Evolutionary conservation across 2,329 filamentous ascomycete species (phyloP), one percentile per base, ranked within the genome.

Genomic region (Ophiostoma ips): DNA sequence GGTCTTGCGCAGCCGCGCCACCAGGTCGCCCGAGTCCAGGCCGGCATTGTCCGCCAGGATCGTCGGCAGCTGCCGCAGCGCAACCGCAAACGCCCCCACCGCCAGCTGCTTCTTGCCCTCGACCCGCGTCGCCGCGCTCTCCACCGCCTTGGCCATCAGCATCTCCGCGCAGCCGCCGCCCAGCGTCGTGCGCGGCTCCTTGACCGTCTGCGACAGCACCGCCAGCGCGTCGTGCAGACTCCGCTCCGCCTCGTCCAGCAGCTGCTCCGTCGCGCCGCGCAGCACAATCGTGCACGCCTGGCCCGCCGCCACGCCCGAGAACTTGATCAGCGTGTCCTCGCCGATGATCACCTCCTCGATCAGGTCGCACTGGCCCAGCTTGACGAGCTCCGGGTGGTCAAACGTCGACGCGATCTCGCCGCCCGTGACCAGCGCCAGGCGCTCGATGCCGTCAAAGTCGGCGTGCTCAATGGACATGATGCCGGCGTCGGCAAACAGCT

Each of bases 391-490:
- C 5, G 92, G 92, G 69, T 98, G 89, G 65, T 98, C 92, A 63
- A 98, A 98, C 3, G 92, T 98, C 15, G 87, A 95, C 34, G 92
- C 83, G 61, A 98, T 98, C 70, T 98, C 92, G 61, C 90, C 92
- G 55, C 92, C 92, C 6, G 92, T 98, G 41, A 98, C 92, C 47
- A 98, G 75, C 10, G 92, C 90, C 59, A 98, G 69, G 40, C 92
- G 80, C 73, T 98, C 92, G 58, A 98, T 94, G 56, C 92, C 92
- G 64, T 98, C 92, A 63, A 98, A 98, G 70, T 98, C 92, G 57
- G 92, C 92, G 66, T 98, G 92, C 72, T 98, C 92, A 59, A 98
- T 98, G 28, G 88, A 95, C 75, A 94, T 86, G 68, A 98, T 96
- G 55, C 92, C 92, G 8, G 89, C 90, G 66, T 98, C 92, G 34